phyloP scores from a whole-genome alignment of 2,329 filamentous ascomycete genomes.

The Stromatinia cepivora region DNA sequence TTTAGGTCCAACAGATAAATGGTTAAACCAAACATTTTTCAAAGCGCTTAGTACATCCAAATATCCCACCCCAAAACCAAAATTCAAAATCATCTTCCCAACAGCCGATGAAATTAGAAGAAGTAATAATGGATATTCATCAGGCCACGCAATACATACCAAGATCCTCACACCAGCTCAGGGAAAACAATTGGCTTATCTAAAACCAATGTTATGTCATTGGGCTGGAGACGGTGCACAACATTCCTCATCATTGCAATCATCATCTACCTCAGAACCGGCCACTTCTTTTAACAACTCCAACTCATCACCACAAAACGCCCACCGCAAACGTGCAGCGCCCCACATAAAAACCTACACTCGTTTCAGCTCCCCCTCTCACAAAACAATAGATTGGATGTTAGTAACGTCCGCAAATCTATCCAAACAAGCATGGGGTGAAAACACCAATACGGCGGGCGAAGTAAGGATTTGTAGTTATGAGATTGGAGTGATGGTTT shows the following conservation, averaged over 20 bases:
- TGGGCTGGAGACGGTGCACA: slow-evolving; percentile 64
- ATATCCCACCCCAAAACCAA: slow-evolving; percentile 43
- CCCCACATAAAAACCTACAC: slow-evolving; percentile 92
- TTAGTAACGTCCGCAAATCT: slow-evolving; percentile 88
- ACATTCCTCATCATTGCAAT: slow-evolving; percentile 14
- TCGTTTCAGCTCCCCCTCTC: slow-evolving; percentile 51
- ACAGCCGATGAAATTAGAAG: slow-evolving; percentile 74
- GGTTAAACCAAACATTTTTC: slow-evolving; percentile 69
- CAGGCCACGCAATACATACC: slow-evolving; percentile 79
- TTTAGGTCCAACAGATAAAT: slow-evolving; percentile 67
- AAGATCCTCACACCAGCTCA: slow-evolving; percentile 72
- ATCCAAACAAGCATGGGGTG: slow-evolving; percentile 87
- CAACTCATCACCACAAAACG: slow-evolving; percentile 43
- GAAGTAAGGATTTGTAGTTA: slow-evolving; percentile 75
- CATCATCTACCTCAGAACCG: neutral
- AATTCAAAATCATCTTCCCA: slow-evolving; percentile 76
- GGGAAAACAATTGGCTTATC: slow-evolving; percentile 69
- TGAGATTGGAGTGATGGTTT: slow-evolving; percentile 81
- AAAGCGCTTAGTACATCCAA: slow-evolving; percentile 46
- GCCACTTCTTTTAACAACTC: neutral
- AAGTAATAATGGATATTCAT: slow-evolving; percentile 75
- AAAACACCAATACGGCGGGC: slow-evolving; percentile 54
- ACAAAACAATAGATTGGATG: slow-evolving; percentile 71
- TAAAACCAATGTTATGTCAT: slow-evolving; percentile 69
- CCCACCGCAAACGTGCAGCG: slow-evolving; percentile 67